A percentile compares a stretch with the other conserved stretches of the same genome.
phyloP scores from a whole-genome alignment of 2,329 filamentous ascomycete genomes.

The Sodiomyces alkalinus region DNA sequence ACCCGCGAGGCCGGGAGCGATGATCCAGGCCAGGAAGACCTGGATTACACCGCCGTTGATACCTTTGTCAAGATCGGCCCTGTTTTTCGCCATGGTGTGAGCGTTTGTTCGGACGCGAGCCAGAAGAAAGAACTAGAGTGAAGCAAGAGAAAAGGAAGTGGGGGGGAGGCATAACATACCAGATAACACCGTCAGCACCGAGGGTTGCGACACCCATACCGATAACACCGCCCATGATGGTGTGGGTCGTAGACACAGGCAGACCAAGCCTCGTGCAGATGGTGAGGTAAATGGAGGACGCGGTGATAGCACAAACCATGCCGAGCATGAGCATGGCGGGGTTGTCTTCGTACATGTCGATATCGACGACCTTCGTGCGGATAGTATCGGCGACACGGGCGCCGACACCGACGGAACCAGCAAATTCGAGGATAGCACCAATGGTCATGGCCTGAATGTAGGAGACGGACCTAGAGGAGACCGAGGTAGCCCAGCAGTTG shows the following conservation, averaged over 20 bases:
- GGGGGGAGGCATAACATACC: no score
- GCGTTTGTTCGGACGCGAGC: no score
- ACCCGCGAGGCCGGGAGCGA: slow-evolving; percentile 40
- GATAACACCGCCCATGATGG: slow-evolving; percentile 42
- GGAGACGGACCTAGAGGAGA: slow-evolving; percentile 51
- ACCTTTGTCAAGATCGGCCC: slow-evolving; percentile 1
- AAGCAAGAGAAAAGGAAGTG: no score
- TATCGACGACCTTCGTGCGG: slow-evolving; percentile 41
- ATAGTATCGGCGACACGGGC: slow-evolving; percentile 46
- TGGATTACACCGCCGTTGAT: slow-evolving; percentile 37
- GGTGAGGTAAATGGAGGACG: slow-evolving; percentile 40
- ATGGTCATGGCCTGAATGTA: slow-evolving; percentile 45
- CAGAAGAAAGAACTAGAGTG: no score
- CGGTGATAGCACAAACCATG: slow-evolving; percentile 39
- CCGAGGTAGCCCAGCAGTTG: slow-evolving; percentile 62
- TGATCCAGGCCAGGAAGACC: slow-evolving; percentile 45
- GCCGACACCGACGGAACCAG: slow-evolving; percentile 44
- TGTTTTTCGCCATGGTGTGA: no score
- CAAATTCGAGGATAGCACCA: slow-evolving; percentile 44
- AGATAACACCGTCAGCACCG: slow-evolving; percentile 35
- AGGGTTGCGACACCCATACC: slow-evolving; percentile 43
- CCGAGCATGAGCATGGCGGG: slow-evolving; percentile 41
- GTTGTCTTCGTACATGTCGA: slow-evolving; percentile 26
- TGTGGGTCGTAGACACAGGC: slow-evolving; percentile 47
- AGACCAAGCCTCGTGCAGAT: slow-evolving; percentile 37